These are phyloP conservation scores for Colletotrichum gigasporum DNA, from an alignment of 2,329 filamentous ascomycete species.

Conservation along the genomic window DNA sequence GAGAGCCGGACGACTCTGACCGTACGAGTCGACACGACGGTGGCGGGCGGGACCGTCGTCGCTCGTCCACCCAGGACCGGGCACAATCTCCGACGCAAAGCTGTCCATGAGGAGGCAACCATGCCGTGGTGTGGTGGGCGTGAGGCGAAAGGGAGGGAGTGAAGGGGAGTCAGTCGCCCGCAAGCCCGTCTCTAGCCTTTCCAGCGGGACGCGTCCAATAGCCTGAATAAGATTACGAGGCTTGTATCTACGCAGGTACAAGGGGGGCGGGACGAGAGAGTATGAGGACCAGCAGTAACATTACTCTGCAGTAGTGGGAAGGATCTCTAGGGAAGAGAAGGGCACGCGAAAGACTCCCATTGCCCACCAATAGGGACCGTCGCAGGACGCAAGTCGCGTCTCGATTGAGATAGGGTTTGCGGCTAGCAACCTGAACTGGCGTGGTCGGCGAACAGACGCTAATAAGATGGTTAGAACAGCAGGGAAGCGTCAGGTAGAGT, in stretches of 20 bases:
- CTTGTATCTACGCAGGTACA: neutral
- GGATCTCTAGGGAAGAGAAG: neutral
- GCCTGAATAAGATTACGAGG: neutral
- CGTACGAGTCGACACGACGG: neutral
- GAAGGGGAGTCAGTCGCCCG: neutral
- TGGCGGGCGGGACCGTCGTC: neutral
- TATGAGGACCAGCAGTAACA: too few relatives aligned
- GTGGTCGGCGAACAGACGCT: slow-evolving; percentile 30
- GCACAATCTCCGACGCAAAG: neutral
- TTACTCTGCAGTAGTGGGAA: too few relatives aligned
- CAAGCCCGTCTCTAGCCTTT: too few relatives aligned
- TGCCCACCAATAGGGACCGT: neutral
- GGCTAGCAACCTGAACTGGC: slow-evolving; percentile 8
- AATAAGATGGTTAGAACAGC: slow-evolving; percentile 3
- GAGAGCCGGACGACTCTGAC: neutral
- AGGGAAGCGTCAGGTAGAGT: neutral
- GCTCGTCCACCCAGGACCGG: neutral
- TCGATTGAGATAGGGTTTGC: slow-evolving; percentile 13
- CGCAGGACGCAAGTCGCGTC: neutral
- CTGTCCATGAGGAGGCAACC: neutral
- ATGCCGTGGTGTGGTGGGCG: neutral
- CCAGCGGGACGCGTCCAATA: neutral
- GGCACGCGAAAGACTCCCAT: neutral
- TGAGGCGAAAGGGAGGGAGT: too few relatives aligned
- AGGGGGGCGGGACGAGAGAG: neutral